A percentile compares a stretch with the other conserved stretches of the same genome.
Evolutionary conservation across 257 asterid species (phyloP).

Genomic region (Schizonepeta tenuifolia): DNA sequence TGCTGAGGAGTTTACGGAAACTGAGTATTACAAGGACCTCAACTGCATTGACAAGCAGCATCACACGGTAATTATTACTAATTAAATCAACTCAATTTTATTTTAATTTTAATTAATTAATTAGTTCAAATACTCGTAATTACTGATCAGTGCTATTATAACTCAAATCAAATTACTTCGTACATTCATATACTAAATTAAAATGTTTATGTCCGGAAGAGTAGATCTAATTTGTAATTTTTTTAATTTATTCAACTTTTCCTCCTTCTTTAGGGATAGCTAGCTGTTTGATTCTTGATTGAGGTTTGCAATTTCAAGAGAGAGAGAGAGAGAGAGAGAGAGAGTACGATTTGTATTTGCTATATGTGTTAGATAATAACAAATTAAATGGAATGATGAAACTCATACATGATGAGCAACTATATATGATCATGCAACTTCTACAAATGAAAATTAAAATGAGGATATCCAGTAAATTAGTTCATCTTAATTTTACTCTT

Average conservation of each 20-base stretch:
- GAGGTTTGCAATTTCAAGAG: neutral
- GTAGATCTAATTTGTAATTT: neutral
- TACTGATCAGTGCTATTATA: no score
- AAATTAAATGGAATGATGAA: no score
- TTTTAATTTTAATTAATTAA: no score
- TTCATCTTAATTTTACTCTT: neutral
- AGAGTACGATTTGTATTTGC: no score
- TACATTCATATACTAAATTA: no score
- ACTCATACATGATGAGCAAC: no score
- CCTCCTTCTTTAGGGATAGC: no score
- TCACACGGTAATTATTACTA: slow-evolving; percentile 60
- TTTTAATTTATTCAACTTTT: neutral
- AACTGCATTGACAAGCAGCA: slow-evolving; percentile 76
- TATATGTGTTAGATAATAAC: no score
- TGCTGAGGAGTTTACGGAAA: slow-evolving; percentile 74
- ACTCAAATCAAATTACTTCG: no score
- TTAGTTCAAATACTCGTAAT: no score
- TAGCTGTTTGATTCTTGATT: neutral
- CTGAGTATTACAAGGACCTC: slow-evolving; percentile 89
- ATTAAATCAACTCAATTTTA: neutral
- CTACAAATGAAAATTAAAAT: neutral
- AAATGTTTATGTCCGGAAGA: neutral
- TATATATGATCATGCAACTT: neutral
- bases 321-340: no score
- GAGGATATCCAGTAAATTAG: neutral